phyloP scores from a whole-genome alignment of 1,284 basidiomycete genomes.

The Leccinum griseonigrum region DNA sequence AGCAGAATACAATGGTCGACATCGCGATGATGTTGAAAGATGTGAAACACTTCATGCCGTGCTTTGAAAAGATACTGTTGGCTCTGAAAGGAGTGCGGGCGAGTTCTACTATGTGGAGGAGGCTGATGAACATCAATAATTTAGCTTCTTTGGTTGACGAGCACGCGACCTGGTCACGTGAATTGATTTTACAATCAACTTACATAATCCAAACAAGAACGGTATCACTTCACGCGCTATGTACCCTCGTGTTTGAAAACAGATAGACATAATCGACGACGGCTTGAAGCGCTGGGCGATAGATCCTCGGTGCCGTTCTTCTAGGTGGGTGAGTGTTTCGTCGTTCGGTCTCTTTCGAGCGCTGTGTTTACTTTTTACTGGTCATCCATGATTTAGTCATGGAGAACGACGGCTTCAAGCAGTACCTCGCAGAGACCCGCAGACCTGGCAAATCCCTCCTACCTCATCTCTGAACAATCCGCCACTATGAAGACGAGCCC shows the following conservation, averaged over 20 bases:
- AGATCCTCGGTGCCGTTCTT: background rate
- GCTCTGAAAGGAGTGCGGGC: constrained; percentile 14
- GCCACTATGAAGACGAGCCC: background rate
- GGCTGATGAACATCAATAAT: background rate
- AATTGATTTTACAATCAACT: constrained; percentile 12
- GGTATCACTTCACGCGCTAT: background rate
- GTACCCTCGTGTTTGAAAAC: constrained; percentile 11
- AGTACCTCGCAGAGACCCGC: constrained; percentile 7
- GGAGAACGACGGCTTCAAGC: constrained; percentile 17
- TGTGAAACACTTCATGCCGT: constrained; percentile 9
- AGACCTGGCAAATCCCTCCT: constrained; percentile 10
- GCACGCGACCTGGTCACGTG: constrained; percentile 17
- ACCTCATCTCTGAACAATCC: background rate
- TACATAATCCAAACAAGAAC: too few relatives aligned
- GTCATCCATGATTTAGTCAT: background rate
- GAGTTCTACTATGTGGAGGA: background rate
- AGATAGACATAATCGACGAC: constrained; percentile 5
- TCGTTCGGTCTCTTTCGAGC: background rate
- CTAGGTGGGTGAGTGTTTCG: background rate
- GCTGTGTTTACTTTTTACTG: constrained; percentile 9
- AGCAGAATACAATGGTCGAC: constrained; percentile 12
- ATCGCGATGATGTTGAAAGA: constrained; percentile 12
- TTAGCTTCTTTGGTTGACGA: background rate
- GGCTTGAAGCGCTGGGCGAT: constrained; percentile 9
- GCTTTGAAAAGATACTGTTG: constrained; percentile 4